These are phyloP conservation scores for Sporormia fimetaria DNA, from an alignment of 495 filamentous ascomycete species.

Conservation along the genomic window DNA sequence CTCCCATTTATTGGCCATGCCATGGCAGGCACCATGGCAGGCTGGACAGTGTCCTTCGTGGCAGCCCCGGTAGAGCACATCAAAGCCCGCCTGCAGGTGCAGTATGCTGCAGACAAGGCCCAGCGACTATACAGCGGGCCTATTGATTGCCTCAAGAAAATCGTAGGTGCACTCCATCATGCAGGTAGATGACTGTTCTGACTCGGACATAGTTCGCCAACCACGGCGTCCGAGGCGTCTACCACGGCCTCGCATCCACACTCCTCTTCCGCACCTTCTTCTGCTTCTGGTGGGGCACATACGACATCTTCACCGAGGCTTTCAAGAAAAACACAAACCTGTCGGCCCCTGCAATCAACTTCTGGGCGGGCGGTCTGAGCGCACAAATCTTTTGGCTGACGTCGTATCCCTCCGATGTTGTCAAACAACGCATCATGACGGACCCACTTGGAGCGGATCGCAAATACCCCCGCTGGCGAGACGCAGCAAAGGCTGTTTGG, in stretches of 20 bases:
- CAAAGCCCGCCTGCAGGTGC: conserved; percentile 86
- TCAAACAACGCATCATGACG: conserved; percentile 98
- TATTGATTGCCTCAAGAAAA: conserved; percentile 65
- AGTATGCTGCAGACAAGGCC: conserved; percentile 67
- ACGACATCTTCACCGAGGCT: conserved; percentile 65
- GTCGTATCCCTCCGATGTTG: conserved; percentile 84
- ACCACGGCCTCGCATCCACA: conserved; percentile 74
- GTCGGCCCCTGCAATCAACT: conserved; percentile 73
- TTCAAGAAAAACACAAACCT: conserved; percentile 57
- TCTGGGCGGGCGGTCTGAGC: conserved; percentile 89
- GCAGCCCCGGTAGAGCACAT: conserved; percentile 92
- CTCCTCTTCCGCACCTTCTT: conserved; percentile 85
- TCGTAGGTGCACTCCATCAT: conserved; percentile 37
- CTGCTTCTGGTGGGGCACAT: conserved; percentile 95
- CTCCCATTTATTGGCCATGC: conserved; percentile 73
- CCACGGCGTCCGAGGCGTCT: conserved; percentile 70
- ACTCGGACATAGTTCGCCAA: conserved; percentile 38
- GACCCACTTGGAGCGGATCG: conserved; percentile 65
- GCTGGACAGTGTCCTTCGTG: conserved; percentile 81
- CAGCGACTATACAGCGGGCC: conserved; percentile 74
- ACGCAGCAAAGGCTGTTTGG: conserved; percentile 68
- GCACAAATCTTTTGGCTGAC: conserved; percentile 92
- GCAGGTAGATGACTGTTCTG: background rate
- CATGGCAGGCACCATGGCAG: conserved; percentile 75
- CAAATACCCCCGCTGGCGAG: conserved; percentile 63